Evolutionary conservation across 192 early-diverging fungal species (phyloP).

Genomic region (Umbelopsis sp.): DNA sequence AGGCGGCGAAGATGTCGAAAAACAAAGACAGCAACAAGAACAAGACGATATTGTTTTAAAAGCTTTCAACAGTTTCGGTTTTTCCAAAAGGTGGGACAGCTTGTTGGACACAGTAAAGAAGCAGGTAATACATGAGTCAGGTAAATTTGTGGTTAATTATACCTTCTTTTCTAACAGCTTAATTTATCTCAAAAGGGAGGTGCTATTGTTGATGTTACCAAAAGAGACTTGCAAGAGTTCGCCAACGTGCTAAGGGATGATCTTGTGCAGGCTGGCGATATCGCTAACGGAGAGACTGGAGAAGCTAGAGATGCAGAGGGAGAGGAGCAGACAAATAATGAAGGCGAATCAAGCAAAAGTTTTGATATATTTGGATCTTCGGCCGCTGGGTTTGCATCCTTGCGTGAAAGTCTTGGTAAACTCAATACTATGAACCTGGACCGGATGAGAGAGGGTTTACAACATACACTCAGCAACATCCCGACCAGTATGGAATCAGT

Average conservation of each 20-base stretch:
- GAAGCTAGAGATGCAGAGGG: constrained; percentile 31
- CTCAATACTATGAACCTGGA: constrained; percentile 27
- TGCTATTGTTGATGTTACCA: constrained; percentile 52
- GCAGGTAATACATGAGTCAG: constrained; percentile 24
- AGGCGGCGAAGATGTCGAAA: neutral
- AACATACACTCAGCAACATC: constrained; percentile 17
- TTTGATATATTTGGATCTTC: constrained; percentile 7
- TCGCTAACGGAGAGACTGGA: constrained; percentile 19
- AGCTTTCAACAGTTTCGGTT: constrained; percentile 35
- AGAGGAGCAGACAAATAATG: constrained; percentile 27
- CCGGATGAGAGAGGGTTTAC: constrained; percentile 24
- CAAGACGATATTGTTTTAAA: constrained; percentile 37
- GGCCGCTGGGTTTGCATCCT: constrained; percentile 17
- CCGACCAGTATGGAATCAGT: constrained; percentile 19
- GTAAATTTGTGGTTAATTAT: neutral
- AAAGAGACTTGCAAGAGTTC: constrained; percentile 54
- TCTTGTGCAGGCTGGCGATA: constrained; percentile 30
- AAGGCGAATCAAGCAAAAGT: constrained; percentile 24
- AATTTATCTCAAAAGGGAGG: constrained; percentile 29
- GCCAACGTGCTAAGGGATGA: constrained; percentile 51
- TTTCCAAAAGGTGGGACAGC: constrained; percentile 25
- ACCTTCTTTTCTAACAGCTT: neutral
- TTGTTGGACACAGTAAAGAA: constrained; percentile 39
- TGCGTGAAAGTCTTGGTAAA: constrained; percentile 29
- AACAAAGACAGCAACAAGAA: constrained; percentile 10